Base-by-base conservation (phyloP, 768 basidiomycete genomes). In the Boletus sensibilis region DNA sequence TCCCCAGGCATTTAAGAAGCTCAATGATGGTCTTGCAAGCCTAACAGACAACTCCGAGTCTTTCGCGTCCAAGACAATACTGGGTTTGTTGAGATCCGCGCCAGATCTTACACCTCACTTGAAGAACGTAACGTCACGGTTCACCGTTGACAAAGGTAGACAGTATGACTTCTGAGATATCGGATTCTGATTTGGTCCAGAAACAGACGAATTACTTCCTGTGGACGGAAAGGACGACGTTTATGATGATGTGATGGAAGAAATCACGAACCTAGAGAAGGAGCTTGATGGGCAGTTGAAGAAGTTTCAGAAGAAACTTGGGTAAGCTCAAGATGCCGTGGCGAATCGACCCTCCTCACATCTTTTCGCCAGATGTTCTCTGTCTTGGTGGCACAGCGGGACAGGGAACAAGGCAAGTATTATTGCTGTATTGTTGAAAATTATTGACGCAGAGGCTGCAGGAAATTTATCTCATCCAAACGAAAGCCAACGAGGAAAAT, bases 391-490 rank as follows among this genome's bases (percentile, higher is more conserved):
- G 86, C 85, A 97, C 63, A 94, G 91, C 60, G 82, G 84, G 3
- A 77, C 79, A 48, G 94, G 95, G 6, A 91, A 86, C 49, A 96
- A 96, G 79, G 92, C 85, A 49, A 43, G 54, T 42, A 35, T 47
- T 21, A 29, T 43, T 23, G 11, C 37, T 42, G 20, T 50, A 31
- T 29, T 33, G 37, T 12, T 38, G 46, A 48, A 42, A 27, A 12
- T 18, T 53, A 31, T 38, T 57, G 14, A 61, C 21, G 48, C 34
- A 52, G 50, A 38, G n/a, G 33, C 21, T 42, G 18, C 58, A 94
- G 89, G 95, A 98, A 68, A 94, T 97, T 34, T 96, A 93, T 69
- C 82, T 94, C 9, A 78, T 98, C 18, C 89, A 95, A 74, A 87
- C 86, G 11, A 77, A 85, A 20, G 75, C 79, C 1, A 73, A 71